Evolutionary conservation across 306 rosid species (phyloP), one percentile per base, ranked within the genome.

Genomic region (Sicyos baderoa): DNA sequence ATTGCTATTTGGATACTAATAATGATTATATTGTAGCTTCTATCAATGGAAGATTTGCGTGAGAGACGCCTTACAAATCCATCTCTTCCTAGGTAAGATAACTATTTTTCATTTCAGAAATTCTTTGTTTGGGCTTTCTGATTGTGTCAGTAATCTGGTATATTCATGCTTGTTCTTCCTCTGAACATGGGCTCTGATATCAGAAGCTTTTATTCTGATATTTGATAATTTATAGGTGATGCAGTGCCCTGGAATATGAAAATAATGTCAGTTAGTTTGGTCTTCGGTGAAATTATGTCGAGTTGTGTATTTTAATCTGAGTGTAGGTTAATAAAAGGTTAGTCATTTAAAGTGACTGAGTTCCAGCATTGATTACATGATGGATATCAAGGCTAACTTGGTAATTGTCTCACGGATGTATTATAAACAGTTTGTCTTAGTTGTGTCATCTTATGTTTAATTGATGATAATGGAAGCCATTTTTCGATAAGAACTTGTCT

Each of bases 31-130:
- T 75, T 77, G 44, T 82, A 93, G 98, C 98, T 93, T 84, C 68
- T 83, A 45, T 82, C 95, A 7, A 56, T 93, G 94, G 98, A 93
- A 76, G 98, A 86, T 80, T 76, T 93, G 50, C 85, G 91, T 3
- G 86, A 93, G 73, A 87, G 76, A 59, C 96, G 97, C 55, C 84
- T 93, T 62, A 86, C 80, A 53, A 89, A 93, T 76, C 96, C 98
- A 14, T 83, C 79, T 69, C 88, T 93, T 80, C 98, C 97, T 32
- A 83, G 97, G 98, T 89, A 74, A 72, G 72, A 35, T 18, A 17
- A 37, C 55, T 62, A 60, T 35, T 5, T 22, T 6, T 23, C 3
- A 17, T 63, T 60, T 23, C 27, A 22, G 22, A 3, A 3, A 10
- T 1, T 47, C 62, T 40, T 7, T 64, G 12, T 49, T 40, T 54